Evolutionary conservation across 2,329 filamentous ascomycete species (phyloP).

Genomic region (Diaporthe amygdali): DNA sequence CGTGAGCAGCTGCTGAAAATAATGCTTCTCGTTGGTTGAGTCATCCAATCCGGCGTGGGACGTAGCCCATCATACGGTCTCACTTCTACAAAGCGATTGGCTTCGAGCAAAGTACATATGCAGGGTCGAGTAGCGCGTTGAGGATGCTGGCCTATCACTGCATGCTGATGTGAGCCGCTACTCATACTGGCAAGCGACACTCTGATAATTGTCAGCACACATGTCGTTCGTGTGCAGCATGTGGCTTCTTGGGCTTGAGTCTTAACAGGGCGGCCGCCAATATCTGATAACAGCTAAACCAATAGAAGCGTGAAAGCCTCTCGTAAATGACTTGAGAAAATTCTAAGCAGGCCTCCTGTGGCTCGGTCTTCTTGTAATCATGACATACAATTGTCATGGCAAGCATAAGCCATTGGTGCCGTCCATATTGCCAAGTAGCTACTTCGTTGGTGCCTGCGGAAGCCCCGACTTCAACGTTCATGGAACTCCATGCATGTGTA

Average conservation of each 20-base stretch:
- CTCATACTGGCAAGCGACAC: neutral
- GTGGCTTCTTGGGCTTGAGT: neutral
- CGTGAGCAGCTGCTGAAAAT: neutral
- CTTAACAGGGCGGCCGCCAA: neutral
- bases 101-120: no score
- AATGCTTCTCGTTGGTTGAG: neutral
- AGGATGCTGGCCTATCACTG: neutral
- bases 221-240: neutral
- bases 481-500: neutral
- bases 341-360: no score
- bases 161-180: conserved; percentile 6
- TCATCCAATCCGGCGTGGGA: neutral
- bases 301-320: no score
- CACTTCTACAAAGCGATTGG: neutral
- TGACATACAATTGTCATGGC: no score
- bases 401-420: no score
- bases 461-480: no score
- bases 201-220: neutral
- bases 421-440: no score
- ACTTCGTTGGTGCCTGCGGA: no score
- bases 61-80: neutral
- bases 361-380: no score
- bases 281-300: neutral
- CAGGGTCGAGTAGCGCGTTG: neutral
- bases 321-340: no score